These are phyloP conservation scores for Lavandula angustifolia DNA, from an alignment of 257 asterid genomes.

Conservation along the genomic window DNA sequence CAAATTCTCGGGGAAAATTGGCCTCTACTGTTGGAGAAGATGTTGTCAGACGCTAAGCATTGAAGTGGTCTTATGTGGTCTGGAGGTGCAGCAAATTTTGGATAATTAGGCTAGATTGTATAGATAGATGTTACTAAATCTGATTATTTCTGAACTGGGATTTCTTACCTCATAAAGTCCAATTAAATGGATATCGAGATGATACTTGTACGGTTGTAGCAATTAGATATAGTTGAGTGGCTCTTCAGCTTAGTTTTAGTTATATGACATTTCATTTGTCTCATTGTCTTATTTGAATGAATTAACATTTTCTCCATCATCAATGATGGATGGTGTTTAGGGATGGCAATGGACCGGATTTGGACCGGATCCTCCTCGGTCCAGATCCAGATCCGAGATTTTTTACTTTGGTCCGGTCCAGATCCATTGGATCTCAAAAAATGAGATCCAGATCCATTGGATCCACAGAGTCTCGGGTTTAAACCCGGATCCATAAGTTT, in stretches of 20 bases:
- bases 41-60: slow-evolving; percentile 37
- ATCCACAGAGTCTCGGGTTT: too few species aligned
- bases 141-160: slow-evolving; percentile 49
- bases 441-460: too few species aligned
- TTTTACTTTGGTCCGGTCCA: too few species aligned
- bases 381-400: too few species aligned
- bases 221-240: slow-evolving; percentile 47
- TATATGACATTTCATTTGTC: slow-evolving; percentile 35
- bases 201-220: slow-evolving; percentile 54
- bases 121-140: slow-evolving; percentile 52
- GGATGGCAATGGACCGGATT: too few species aligned
- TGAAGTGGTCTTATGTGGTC: slow-evolving; percentile 40
- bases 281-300: slow-evolving; percentile 26
- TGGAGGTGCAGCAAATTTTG: slow-evolving; percentile 45
- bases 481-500: too few species aligned
- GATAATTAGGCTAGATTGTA: slow-evolving; percentile 53
- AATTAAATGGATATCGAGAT: slow-evolving; percentile 33
- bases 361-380: too few species aligned
- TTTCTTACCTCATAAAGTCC: slow-evolving; percentile 44
- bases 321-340: too few species aligned
- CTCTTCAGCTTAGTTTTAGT: slow-evolving; percentile 27
- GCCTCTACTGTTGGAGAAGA: slow-evolving; percentile 57
- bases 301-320: slow-evolving; percentile 26
- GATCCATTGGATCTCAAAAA: too few species aligned
- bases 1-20: slow-evolving; percentile 62